Evolutionary conservation across 2,329 filamentous ascomycete species (phyloP), one percentile per base, ranked within the genome.

Genomic region (Pezicula rhizophila): DNA sequence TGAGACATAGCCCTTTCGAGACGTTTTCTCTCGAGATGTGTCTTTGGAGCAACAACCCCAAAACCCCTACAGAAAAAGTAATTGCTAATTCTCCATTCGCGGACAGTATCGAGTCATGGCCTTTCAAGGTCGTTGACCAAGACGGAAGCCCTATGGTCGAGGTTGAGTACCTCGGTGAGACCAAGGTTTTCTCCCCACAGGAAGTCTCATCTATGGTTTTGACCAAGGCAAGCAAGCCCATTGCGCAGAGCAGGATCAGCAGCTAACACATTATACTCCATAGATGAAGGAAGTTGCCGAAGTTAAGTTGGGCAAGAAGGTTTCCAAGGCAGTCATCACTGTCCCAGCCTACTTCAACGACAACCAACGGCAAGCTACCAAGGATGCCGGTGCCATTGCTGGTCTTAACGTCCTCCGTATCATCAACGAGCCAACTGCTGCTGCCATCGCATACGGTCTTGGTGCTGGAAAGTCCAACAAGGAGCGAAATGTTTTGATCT

Each of bases 261-360:
- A 31, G 18, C 45, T 52, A 39, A 51, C 26, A 26, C 6, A 33
- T 8, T 12, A 12, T 31, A 37, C 48, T 49, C 26, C 60, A 62
- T 65, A 95, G 92, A 96, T 97, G 92, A 95, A 96, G 82, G 93
- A 99, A 77, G 90, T 96, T 70, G 93, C 93, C 66, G 93, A 99
- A 81, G 81, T 80, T 73, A 97, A 99, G 83, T 84, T 99, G 65
- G 93, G 90, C 74, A 96, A 95, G 86, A 95, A 93, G 79, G 91
- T 97, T 66, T 85, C 93, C 77, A 97, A 97, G 84, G 93, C 93
- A 58, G 93, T 99, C 71, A 91, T 99, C 73, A 99, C 93, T 55
- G 93, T 97, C 51, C 93, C 93, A 51, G 93, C 93, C 69, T 99
- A 99, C 83, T 99, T 99, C 89, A 97, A 97, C 82, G 93, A 99